A percentile compares a stretch with the other conserved stretches of the same genome.
These are phyloP conservation scores for Proliferodiscus dingleyae DNA, from an alignment of 2,329 filamentous ascomycete genomes.

Conservation along the genomic window DNA sequence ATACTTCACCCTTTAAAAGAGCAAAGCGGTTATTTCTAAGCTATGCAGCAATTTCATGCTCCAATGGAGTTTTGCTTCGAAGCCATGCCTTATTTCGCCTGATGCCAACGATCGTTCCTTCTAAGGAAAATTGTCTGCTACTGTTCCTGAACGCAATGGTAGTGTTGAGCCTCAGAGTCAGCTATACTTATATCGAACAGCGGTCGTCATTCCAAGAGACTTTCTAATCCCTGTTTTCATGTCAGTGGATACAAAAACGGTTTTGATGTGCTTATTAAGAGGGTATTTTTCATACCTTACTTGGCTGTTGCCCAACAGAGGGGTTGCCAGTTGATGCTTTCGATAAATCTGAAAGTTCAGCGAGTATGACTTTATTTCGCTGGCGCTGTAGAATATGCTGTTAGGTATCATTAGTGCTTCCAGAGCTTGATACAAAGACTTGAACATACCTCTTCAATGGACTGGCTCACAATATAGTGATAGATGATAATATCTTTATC, in stretches of 20 bases:
- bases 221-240: not conserved
- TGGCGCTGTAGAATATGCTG: not conserved
- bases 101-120: too few relatives aligned
- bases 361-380: not conserved
- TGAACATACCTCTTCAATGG: constrained; percentile 3
- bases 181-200: too few relatives aligned
- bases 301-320: not conserved
- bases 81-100: too few relatives aligned
- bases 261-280: not conserved
- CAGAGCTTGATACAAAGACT: not conserved
- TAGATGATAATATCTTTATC: constrained; percentile 15
- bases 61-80: too few relatives aligned
- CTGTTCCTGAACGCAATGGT: too few relatives aligned
- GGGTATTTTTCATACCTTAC: not conserved
- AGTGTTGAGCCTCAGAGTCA: too few relatives aligned
- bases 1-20: too few relatives aligned
- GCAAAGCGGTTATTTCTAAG: too few relatives aligned
- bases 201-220: not conserved
- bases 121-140: too few relatives aligned
- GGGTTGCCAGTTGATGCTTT: not conserved
- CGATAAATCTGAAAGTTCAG: not conserved
- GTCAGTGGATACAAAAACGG: not conserved
- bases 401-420: not conserved
- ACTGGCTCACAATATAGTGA: constrained; percentile 21
- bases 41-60: too few relatives aligned